Evolutionary conservation across 306 rosid species (phyloP).

Genomic region (Cicer bijugum): DNA sequence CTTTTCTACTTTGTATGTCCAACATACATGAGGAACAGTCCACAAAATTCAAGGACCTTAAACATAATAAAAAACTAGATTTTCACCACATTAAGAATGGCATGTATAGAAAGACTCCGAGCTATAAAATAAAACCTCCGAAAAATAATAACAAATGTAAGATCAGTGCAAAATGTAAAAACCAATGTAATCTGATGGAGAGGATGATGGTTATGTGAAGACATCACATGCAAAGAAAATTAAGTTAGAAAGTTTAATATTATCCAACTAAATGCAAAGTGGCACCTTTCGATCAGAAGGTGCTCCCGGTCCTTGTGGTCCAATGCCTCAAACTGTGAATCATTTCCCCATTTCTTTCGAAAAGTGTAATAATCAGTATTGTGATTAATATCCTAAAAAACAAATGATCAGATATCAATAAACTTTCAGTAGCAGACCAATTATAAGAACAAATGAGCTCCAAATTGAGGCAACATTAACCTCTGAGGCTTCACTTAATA

Average conservation of each 20-base stretch:
- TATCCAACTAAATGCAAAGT: conserved; percentile 23
- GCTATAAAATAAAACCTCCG: conserved; percentile 33
- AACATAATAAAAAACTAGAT: conserved; percentile 1
- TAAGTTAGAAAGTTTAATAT: conserved; percentile 20
- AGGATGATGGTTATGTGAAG: conserved; percentile 11
- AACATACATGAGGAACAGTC: conserved; percentile 21
- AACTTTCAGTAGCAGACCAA: conserved; percentile 41
- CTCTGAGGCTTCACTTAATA: conserved; percentile 77
- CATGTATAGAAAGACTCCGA: conserved; percentile 1
- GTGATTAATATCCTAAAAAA: conserved; percentile 72
- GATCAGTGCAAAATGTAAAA: conserved; percentile 29
- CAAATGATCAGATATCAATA: conserved; percentile 13
- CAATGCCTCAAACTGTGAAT: conserved; percentile 82
- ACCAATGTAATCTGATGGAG: conserved; percentile 15
- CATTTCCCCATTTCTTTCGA: conserved; percentile 88
- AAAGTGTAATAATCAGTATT: conserved; percentile 72
- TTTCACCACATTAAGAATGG: conserved; percentile 28
- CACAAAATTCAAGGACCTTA: neutral
- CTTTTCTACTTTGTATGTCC: conserved; percentile 2
- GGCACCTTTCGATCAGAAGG: conserved; percentile 86
- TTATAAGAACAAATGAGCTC: conserved; percentile 33
- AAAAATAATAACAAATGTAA: neutral
- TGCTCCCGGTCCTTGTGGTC: conserved; percentile 95
- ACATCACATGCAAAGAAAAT: conserved; percentile 32
- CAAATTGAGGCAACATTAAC: conserved; percentile 48